These are phyloP conservation scores for Paecilomyces niveus DNA, from an alignment of 2,329 filamentous ascomycete species.

Conservation along the genomic window DNA sequence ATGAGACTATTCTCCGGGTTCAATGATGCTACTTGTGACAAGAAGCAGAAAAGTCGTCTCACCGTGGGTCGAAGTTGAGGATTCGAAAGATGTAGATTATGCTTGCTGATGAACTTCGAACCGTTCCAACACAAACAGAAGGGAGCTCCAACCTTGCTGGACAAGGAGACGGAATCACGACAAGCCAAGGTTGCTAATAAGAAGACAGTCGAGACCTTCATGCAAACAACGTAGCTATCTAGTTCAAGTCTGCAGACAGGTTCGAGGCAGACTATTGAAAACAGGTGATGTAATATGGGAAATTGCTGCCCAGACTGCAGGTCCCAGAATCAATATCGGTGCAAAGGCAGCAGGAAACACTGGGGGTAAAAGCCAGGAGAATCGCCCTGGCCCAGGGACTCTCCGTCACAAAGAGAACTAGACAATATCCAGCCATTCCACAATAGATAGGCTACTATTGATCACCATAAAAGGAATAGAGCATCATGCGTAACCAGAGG, in stretches of 20 bases:
- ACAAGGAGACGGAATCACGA: too few relatives aligned
- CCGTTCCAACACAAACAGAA: too few relatives aligned
- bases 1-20: too few relatives aligned
- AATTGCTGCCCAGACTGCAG: not conserved
- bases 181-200: too few relatives aligned
- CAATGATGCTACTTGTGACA: too few relatives aligned
- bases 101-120: too few relatives aligned
- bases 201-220: too few relatives aligned
- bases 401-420: not conserved
- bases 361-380: not conserved
- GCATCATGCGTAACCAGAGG: not conserved
- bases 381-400: not conserved
- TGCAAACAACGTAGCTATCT: too few relatives aligned
- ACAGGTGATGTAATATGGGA: not conserved
- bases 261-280: not conserved
- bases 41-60: too few relatives aligned
- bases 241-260: not conserved
- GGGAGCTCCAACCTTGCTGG: too few relatives aligned
- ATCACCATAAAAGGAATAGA: not conserved
- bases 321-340: not conserved
- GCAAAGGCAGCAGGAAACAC: not conserved
- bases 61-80: too few relatives aligned
- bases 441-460: not conserved
- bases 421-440: not conserved
- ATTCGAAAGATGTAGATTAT: too few relatives aligned